Conservation (phyloP, 2,329 filamentous ascomycete genomes). For the Colletotrichum sidae region DNA sequence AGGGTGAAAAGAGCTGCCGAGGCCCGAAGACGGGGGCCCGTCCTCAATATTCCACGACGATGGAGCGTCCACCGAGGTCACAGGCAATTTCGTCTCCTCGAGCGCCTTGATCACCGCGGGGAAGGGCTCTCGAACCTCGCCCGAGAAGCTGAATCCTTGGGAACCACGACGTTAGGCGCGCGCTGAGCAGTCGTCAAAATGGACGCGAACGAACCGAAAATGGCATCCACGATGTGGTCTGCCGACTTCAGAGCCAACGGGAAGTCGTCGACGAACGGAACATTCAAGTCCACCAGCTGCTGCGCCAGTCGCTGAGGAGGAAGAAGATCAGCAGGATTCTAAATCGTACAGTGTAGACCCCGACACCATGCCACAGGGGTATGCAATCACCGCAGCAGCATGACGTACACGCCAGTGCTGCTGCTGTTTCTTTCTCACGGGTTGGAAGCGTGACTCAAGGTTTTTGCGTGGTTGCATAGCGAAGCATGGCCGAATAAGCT, state of each 20-base stretch:
- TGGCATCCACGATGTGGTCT: conserved; percentile 90
- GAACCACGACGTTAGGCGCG: conserved; percentile 29
- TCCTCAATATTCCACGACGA: conserved; percentile 94
- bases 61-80: conserved; percentile 91
- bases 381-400: conserved; percentile 8
- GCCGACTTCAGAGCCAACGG: conserved; percentile 70
- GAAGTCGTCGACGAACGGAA: conserved; percentile 90
- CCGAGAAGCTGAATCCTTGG: conserved; percentile 88
- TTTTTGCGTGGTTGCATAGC: conserved; percentile 25
- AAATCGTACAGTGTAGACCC: conserved; percentile 3
- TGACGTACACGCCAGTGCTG: conserved; percentile 12
- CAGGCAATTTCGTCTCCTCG: conserved; percentile 77
- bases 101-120: conserved; percentile 82
- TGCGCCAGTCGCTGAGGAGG: conserved; percentile 76
- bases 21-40: conserved; percentile 81
- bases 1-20: conserved; percentile 85
- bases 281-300: conserved; percentile 84
- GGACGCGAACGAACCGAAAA: conserved; percentile 76
- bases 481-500: conserved; percentile 8
- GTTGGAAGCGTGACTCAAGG: conserved; percentile 10
- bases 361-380: background rate
- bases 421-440: conserved; percentile 26
- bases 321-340: conserved; percentile 44
- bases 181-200: conserved; percentile 9
- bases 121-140: conserved; percentile 93